Conservation (phyloP, 2,329 filamentous ascomycete genomes). For the Corinectria fuckeliana region DNA sequence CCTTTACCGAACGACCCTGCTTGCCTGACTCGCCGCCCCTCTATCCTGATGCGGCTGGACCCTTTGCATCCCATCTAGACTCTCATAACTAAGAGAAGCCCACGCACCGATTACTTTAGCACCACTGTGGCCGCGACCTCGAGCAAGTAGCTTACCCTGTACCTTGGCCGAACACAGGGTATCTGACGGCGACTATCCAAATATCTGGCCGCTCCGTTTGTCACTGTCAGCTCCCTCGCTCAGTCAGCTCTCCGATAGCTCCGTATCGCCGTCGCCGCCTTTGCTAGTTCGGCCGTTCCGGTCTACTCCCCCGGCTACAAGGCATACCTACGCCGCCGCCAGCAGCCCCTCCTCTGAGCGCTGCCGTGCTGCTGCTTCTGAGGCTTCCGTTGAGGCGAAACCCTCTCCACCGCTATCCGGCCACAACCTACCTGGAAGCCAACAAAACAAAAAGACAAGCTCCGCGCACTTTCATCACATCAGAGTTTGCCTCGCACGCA, state of each 20-base stretch:
- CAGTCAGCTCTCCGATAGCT: slow-evolving; percentile 20
- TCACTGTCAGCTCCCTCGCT: not conserved
- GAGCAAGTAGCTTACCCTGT: slow-evolving; percentile 4
- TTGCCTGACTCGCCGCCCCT: slow-evolving; percentile 15
- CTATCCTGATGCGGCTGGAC: slow-evolving; percentile 5
- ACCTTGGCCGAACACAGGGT: not conserved
- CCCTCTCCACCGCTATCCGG: slow-evolving; percentile 11
- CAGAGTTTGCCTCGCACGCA: slow-evolving; percentile 36
- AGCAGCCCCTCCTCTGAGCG: not conserved
- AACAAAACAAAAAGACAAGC: slow-evolving; percentile 13
- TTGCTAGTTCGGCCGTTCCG: slow-evolving; percentile 15
- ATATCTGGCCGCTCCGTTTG: not conserved
- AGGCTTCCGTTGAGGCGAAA: slow-evolving; percentile 9
- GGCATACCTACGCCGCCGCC: slow-evolving; percentile 4
- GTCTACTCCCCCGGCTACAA: slow-evolving; percentile 8
- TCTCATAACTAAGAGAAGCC: not conserved
- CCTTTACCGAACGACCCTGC: slow-evolving; percentile 3
- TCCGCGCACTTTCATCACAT: slow-evolving; percentile 25
- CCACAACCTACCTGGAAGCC: slow-evolving; percentile 3
- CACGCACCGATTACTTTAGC: no score
- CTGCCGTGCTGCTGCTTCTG: not conserved
- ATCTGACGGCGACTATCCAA: not conserved
- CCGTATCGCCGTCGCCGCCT: slow-evolving; percentile 22
- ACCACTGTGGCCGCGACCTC: slow-evolving; percentile 2
- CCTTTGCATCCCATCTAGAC: slow-evolving; percentile 8